Conservation (phyloP, 805 yeast genomes). For the Starmera pachycereana region DNA sequence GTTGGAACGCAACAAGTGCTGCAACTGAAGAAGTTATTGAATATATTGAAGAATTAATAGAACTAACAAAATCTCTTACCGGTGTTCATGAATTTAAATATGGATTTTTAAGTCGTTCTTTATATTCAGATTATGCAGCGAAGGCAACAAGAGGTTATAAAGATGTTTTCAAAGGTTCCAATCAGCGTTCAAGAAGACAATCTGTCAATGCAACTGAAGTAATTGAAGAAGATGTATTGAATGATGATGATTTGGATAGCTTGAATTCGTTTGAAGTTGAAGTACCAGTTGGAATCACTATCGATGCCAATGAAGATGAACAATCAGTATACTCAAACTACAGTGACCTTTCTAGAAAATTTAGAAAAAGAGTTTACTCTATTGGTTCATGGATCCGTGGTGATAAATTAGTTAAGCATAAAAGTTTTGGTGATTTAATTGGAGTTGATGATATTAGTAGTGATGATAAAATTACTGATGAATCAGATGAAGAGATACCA, state of each 20-base stretch:
- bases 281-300: no score
- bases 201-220: neutral
- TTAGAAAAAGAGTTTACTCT: slow-evolving; percentile 26
- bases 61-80: slow-evolving; percentile 30
- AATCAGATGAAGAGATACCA: slow-evolving; percentile 25
- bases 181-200: neutral
- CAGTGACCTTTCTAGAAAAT: slow-evolving; percentile 16
- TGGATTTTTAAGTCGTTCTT: slow-evolving; percentile 39
- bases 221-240: no score
- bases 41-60: slow-evolving; percentile 35
- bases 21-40: slow-evolving; percentile 40
- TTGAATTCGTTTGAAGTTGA: no score
- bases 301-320: neutral
- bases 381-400: slow-evolving; percentile 23
- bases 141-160: slow-evolving; percentile 27
- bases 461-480: slow-evolving; percentile 1
- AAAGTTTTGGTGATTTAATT: slow-evolving; percentile 18
- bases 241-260: no score
- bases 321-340: neutral
- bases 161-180: neutral
- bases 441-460: slow-evolving; percentile 8
- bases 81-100: slow-evolving; percentile 41
- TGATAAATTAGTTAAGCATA: slow-evolving; percentile 10
- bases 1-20: slow-evolving; percentile 43
- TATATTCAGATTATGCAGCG: slow-evolving; percentile 32